Base-by-base conservation (phyloP, 345 rosid species). In the Salix caprea region DNA sequence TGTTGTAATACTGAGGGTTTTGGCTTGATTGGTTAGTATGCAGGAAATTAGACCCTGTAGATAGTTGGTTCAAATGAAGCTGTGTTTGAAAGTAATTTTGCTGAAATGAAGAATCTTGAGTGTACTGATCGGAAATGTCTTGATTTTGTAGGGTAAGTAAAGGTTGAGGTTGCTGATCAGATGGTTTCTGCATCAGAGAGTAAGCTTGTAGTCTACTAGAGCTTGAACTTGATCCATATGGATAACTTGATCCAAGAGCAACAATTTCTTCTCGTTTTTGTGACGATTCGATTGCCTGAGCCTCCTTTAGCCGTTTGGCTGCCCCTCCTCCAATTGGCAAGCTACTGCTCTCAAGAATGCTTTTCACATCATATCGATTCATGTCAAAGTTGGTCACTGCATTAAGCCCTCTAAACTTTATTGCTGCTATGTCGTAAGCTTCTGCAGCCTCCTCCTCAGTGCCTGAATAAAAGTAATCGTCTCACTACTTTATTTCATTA, bases 371-470 rank as follows among this genome's bases (percentile, higher is more conserved):
- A 42, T 96, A 96, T 7, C 99, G 92, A 62, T 81, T 94, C 89
- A 96, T 96, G 88, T 96, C 98, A 42, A 96, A 96, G 86, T 96
- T 96, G 64, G 99, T 96, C 19, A 96, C 98, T 0, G 99, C 98
- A 7, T 85, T 94, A 16, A 93, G 86, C 19, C 99, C 99, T 69
- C 99, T 79, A 75, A 94, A 96, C 80, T 94, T 96, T 71, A 96
- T 96, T 1, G 99, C 99, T 3, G 99, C 99, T 32, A 96, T 92
- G 86, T 96, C 99, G 72, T 96, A 96, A 10, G 99, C 99, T 82
- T 96, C 99, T 4, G 99, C 99, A 34, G 99, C 99, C 79, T 96
- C 99, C 84, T 96, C 98, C 85, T 96, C 99, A 1, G 99, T 93
- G 77, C 92, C 99, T 96, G 56, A 5, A 56, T 36, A 0, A 58